phyloP scores from a whole-genome alignment of 2,329 filamentous ascomycete species.

The Phoma sp. region DNA sequence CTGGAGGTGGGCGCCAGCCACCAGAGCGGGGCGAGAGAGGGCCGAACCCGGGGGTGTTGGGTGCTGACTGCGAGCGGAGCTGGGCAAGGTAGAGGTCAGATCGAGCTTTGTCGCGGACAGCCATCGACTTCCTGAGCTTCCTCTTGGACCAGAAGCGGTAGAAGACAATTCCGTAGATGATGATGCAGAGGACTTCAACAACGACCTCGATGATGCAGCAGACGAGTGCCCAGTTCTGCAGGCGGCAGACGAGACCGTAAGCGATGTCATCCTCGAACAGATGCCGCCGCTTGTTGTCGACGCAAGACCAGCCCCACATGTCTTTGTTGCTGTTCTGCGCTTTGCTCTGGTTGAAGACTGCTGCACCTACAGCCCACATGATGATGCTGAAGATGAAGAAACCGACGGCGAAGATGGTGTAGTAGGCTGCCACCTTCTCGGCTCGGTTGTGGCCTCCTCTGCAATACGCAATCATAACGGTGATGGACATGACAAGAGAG shows the following conservation, averaged over 20 bases:
- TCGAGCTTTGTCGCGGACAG: conserved; percentile 89
- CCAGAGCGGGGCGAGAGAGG: conserved; percentile 69
- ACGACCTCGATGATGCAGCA: conserved; percentile 98
- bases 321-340: conserved; percentile 79
- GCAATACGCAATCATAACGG: conserved; percentile 86
- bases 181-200: conserved; percentile 87
- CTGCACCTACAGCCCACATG: conserved; percentile 90
- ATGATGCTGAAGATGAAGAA: conserved; percentile 94
- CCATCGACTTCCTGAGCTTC: conserved; percentile 95
- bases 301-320: conserved; percentile 98
- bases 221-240: conserved; percentile 95
- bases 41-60: conserved; percentile 87
- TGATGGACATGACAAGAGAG: conserved; percentile 78
- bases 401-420: conserved; percentile 88
- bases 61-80: conserved; percentile 76
- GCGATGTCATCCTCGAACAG: conserved; percentile 82
- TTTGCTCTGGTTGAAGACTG: conserved; percentile 79
- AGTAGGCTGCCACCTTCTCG: conserved; percentile 93
- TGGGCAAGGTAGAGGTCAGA: conserved; percentile 89
- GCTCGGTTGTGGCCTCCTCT: conserved; percentile 86
- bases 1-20: conserved; percentile 55
- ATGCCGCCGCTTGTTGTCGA: conserved; percentile 79
- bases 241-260: conserved; percentile 88
- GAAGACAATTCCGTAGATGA: conserved; percentile 92
- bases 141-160: conserved; percentile 98